Base-by-base conservation (phyloP, 225 moss, liverwort and hornwort genomes). In the Polytrichum commune region DNA sequence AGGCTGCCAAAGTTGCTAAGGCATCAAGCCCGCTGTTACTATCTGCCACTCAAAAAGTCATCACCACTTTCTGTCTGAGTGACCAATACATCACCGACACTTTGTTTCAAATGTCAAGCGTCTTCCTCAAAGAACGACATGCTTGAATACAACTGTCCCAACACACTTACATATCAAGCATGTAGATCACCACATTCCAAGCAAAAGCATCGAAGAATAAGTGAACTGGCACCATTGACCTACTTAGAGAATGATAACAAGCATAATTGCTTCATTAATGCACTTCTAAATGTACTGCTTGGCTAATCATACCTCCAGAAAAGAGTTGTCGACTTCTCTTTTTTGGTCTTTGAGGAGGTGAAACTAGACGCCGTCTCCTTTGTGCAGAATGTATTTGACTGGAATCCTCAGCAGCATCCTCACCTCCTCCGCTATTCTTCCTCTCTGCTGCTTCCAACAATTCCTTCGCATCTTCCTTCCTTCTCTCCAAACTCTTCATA, bases 301-400 rank as follows among this genome's bases (percentile, higher is more conserved):
- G 58, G n/a, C 58, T 58, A 6, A 22, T 20, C 58, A 61, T 77
- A 98, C 97, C 97, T 93, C 91, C 93, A 64, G 92, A 92, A 69
- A 98, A 98, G 18, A 98, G 91, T 67, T 98, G 94, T 55, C 97
- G 90, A 79, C 95, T 95, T 77, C 94, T 90, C 78, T 93, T 95
- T 81, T 92, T 98, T 19, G 92, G 86, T 75, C 86, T 95, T 65
- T 88, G 83, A 75, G 76, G 63, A 69, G 84, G 62, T 65, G 84
- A 82, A 65, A 81, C 81, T 68, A 73, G 75, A n/a, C 83, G 92
- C 69, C 88, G 86, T 76, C 84, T 90, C 69, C 86, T 88, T 80
- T 87, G 94, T 55, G 75, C 79, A 74, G 88, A 79, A 54, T 70
- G 75, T 29, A 77, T 82, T 75, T 82, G 81, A 75, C 77, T 81